A percentile compares a stretch with the other conserved stretches of the same genome.
Evolutionary conservation across 2,329 filamentous ascomycete species (phyloP).

Genomic region (Xylaria sp.): DNA sequence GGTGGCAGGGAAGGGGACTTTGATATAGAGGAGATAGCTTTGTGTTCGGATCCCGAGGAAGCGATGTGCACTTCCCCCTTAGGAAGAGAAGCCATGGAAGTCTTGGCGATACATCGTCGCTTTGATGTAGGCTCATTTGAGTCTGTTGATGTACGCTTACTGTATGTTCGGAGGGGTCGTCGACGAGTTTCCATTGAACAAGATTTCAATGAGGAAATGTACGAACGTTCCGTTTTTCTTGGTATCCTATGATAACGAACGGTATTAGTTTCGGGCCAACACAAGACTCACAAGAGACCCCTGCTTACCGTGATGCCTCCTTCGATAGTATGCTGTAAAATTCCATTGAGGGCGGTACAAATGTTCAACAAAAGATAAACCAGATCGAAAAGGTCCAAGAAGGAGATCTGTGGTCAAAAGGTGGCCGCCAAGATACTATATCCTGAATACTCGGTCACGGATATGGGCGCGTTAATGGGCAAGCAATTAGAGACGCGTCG

Average conservation of each 20-base stretch:
- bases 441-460: background rate
- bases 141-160: slow-evolving; percentile 48
- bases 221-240: slow-evolving; percentile 39
- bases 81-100: slow-evolving; percentile 5
- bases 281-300: background rate
- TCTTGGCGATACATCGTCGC: slow-evolving; percentile 38
- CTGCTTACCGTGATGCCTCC: slow-evolving; percentile 32
- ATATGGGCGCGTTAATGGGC: slow-evolving; percentile 35
- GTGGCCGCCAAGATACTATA: background rate
- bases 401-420: background rate
- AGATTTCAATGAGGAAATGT: slow-evolving; percentile 34
- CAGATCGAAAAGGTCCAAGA: slow-evolving; percentile 3
- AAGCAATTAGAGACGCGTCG: slow-evolving; percentile 38
- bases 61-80: background rate
- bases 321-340: slow-evolving; percentile 17
- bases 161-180: slow-evolving; percentile 52
- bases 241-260: slow-evolving; percentile 22
- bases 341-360: slow-evolving; percentile 29
- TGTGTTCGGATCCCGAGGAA: background rate
- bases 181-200: slow-evolving; percentile 40
- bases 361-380: slow-evolving; percentile 12
- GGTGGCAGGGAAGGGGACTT: slow-evolving; percentile 26
- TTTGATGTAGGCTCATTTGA: slow-evolving; percentile 42
- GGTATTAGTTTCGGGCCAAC: background rate
- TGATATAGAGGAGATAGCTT: background rate